Evolutionary conservation across 2,329 filamentous ascomycete species (phyloP), one percentile per base, ranked within the genome.

Genomic region (Cladosporium colombiae): DNA sequence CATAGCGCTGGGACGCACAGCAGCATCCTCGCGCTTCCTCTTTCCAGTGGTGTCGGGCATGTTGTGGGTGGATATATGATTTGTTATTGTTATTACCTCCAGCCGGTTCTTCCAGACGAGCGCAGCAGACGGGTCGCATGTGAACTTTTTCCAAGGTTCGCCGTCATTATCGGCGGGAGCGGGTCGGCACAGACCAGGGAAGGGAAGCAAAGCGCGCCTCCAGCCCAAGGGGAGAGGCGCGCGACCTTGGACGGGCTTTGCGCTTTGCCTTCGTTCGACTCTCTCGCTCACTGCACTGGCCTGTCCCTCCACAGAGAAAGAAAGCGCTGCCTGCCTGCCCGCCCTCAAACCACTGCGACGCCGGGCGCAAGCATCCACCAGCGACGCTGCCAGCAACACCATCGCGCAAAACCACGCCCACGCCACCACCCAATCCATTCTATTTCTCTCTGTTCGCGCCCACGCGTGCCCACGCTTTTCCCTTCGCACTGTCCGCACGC

Each of bases 1-100:
- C 49, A 66, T 61, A 13, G 66, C 65, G 18, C 52, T 64, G 21
- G 62, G 37, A 49, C 66, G 65, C 23, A 61, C 40, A 10, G 66
- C 40, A 8, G 31, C 59, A 7, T 67, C 67, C 44, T 63, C 66
- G 13, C 70, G 69, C 65, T 72, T 72, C 46, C 70, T 62, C 59
- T 72, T 72, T 31, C 67, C 64, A 18, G 52, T 69, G 13, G 50
- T 31, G 14, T 31, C 53, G 35, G 66, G 49, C 62, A 65, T 56
- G 18, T 35, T 31, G 18, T 46, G 40, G 14, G 40, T 46, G 37
- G 37, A n/a, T n/a, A 44, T 46, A 3, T 40, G 55, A 2, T 40
- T 35, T 35, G n/a, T 58, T 40, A 4, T 27, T 57, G 11, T 16
- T 23, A 23, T 40, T 40, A 40, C 40, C 31, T 13, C 18, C 23